Evolutionary conservation across 2,329 filamentous ascomycete genomes (phyloP).

Genomic region (Dendryphion nanum): DNA sequence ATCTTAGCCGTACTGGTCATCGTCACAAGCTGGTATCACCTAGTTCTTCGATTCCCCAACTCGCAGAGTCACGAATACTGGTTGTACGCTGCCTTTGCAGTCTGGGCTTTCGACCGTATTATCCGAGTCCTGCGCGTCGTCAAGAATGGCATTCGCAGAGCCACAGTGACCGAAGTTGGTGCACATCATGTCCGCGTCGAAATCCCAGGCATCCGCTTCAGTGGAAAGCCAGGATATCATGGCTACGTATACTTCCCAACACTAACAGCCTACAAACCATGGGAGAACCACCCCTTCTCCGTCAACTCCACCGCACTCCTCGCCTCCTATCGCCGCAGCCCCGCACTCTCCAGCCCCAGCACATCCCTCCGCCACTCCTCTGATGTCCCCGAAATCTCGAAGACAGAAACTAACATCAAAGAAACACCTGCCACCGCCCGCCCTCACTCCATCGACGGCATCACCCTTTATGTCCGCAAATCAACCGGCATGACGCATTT

Average conservation of each 20-base stretch:
- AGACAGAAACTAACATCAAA: neutral
- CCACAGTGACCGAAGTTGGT: neutral
- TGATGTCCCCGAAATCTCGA: neutral
- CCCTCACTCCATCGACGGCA: slow-evolving; percentile 30
- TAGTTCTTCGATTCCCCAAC: neutral
- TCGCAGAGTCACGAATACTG: neutral
- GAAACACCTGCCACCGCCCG: slow-evolving; percentile 32
- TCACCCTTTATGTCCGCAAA: slow-evolving; percentile 41
- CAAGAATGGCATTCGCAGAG: neutral
- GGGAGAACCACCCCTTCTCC: neutral
- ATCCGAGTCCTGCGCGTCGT: neutral
- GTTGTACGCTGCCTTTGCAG: neutral
- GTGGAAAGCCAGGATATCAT: neutral
- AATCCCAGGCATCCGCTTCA: neutral
- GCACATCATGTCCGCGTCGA: neutral
- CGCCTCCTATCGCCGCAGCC: neutral
- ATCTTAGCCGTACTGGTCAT: slow-evolving; percentile 41
- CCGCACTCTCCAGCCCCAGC: no score
- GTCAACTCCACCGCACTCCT: neutral
- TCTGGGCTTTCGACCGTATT: neutral
- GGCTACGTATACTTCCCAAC: neutral
- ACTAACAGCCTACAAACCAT: neutral
- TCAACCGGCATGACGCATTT: slow-evolving; percentile 37
- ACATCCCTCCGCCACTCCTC: no score
- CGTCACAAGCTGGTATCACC: slow-evolving; percentile 37